Evolutionary conservation across 2,329 filamentous ascomycete genomes (phyloP).

Genomic region (Fusarium sororula): DNA sequence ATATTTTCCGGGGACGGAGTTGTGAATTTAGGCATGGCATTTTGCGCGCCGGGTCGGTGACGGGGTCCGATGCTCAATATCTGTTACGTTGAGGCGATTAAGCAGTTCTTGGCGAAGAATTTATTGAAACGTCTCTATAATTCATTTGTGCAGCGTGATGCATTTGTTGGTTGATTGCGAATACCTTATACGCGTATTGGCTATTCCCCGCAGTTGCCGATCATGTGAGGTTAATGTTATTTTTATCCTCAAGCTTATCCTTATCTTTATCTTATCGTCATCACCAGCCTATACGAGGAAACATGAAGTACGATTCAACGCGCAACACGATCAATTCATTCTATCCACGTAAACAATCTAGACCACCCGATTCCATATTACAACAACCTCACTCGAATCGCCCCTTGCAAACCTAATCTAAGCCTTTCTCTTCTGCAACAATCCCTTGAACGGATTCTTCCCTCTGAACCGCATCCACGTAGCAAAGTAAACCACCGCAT

Average conservation of each 20-base stretch:
- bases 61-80: fast-evolving
- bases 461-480: slow-evolving; percentile 53
- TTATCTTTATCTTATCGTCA: neutral
- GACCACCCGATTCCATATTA: neutral
- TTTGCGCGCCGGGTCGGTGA: fast-evolving
- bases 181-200: neutral
- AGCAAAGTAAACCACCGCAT: slow-evolving; percentile 49
- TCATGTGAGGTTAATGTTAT: neutral
- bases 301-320: fast-evolving
- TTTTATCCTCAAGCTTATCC: neutral
- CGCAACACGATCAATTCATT: neutral
- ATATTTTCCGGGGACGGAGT: neutral
- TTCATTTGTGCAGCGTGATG: neutral
- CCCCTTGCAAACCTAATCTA: neutral
- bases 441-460: slow-evolving; percentile 49
- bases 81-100: neutral
- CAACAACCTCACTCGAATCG: fast-evolving
- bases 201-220: no score
- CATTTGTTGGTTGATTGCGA: no score
- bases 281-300: fast-evolving
- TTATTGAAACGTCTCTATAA: fast-evolving
- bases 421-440: slow-evolving; percentile 41
- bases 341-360: neutral
- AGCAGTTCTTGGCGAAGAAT: fast-evolving
- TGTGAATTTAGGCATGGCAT: neutral